Base-by-base conservation (phyloP, 345 rosid species). In the Murraya paniculata region DNA sequence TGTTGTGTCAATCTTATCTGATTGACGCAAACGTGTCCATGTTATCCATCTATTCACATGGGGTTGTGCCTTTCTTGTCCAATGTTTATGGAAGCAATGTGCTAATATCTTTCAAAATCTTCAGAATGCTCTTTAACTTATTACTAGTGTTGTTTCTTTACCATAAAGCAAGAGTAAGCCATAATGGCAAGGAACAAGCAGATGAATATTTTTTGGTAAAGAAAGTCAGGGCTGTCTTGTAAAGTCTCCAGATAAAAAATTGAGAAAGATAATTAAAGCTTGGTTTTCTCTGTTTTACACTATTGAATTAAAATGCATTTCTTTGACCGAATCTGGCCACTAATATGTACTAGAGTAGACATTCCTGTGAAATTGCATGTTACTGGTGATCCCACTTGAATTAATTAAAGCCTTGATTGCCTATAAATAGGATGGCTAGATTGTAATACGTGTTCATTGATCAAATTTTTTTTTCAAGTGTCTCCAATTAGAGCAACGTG, bases 1-100 rank as follows among this genome's bases (percentile, higher is more conserved):
- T 59, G 16, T 16, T 39, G 74, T 71, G 82, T 77, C 80, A 66
- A 56, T 79, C 89, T 83, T 83, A 86, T 86, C 88, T 68, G 55
- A 73, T 18, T 57, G 50, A 48, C 28, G 33, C 18, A n/a, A 22
- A 73, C 64, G 71, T 64, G 78, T 75, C 79, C 38, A 27, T 33
- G 14, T 21, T 30, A 65, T 75, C 81, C 71, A 77, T 79, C 31
- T 7, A 28, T 74, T 80, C 83, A 81, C 82, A 74, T 79, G 83
- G 73, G 7, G 10, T 36, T 72, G 71, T 80, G 70, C 80, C 80
- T 39, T 83, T 83, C 64, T 74, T 28, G 76, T 77, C 82, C 82
- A 81, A 55, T 71, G 28, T 58, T 1, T 28, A 35, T 16, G 80
- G 45, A 22, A 19, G 25, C 39, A 78, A 77, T 79, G 60, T 72